phyloP scores from a whole-genome alignment of 306 rosid species.

The Cicer judaicum region DNA sequence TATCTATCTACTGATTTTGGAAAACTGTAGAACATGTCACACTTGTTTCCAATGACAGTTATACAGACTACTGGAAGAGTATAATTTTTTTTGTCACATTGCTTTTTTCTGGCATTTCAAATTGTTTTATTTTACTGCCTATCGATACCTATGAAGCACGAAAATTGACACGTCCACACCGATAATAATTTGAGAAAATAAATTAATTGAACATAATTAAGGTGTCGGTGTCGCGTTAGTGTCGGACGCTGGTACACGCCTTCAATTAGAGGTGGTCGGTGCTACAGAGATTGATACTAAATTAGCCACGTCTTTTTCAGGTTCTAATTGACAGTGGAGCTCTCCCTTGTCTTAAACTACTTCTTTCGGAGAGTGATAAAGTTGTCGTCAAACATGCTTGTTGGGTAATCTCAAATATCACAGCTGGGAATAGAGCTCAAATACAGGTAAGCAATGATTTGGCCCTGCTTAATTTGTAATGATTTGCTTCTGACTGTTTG shows the following conservation, averaged over 20 bases:
- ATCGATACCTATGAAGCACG: background rate
- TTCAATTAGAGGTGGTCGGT: too few species aligned
- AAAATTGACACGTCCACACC: too few species aligned
- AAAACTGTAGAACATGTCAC: background rate
- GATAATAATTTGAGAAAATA: too few species aligned
- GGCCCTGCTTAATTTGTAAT: background rate
- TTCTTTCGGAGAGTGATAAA: constrained; percentile 75
- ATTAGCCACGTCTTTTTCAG: constrained; percentile 40
- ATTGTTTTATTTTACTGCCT: background rate
- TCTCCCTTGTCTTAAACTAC: constrained; percentile 69
- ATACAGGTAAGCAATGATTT: constrained; percentile 63
- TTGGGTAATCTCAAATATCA: constrained; percentile 87
- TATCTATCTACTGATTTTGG: background rate
- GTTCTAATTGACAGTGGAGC: constrained; percentile 76
- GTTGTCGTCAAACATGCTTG: constrained; percentile 91
- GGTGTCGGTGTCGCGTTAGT: too few species aligned
- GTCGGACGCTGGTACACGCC: too few species aligned
- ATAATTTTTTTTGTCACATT: background rate
- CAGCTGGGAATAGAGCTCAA: constrained; percentile 77
- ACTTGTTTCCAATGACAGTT: background rate
- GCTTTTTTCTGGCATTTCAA: background rate
- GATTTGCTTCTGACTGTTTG: background rate
- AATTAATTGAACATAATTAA: too few species aligned
- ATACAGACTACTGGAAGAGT: background rate
- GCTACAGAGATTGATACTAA: background rate